Conservation (phyloP, 2,329 filamentous ascomycete genomes). For the Ceratocystis ficicola region DNA sequence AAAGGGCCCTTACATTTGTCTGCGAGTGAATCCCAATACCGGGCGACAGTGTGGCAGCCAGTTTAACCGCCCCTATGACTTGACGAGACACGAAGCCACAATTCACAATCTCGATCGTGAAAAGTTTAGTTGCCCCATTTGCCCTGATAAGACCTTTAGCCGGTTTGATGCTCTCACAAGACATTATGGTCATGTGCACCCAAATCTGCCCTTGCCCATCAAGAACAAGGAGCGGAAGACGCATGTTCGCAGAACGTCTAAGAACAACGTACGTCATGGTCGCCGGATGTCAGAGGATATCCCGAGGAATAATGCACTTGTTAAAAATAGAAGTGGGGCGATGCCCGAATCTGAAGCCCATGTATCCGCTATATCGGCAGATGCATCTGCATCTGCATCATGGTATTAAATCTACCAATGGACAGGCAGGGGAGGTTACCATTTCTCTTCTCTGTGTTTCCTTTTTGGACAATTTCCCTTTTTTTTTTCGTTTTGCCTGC, state of each 20-base stretch:
- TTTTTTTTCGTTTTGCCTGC: background rate
- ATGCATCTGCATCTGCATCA: background rate
- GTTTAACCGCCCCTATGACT: constrained; percentile 90
- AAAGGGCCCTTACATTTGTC: constrained; percentile 84
- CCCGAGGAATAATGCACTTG: background rate
- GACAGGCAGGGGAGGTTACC: background rate
- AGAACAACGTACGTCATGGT: background rate
- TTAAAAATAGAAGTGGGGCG: background rate
- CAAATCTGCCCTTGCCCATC: constrained; percentile 71
- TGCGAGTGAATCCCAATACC: constrained; percentile 85
- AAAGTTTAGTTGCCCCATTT: constrained; percentile 86
- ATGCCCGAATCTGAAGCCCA: background rate
- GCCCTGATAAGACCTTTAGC: constrained; percentile 95
- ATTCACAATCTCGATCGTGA: constrained; percentile 92
- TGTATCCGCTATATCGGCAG: background rate
- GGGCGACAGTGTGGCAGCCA: constrained; percentile 67
- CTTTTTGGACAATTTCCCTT: background rate
- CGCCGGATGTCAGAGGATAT: constrained; percentile 6
- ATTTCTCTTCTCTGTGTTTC: background rate
- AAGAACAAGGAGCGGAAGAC: constrained; percentile 30
- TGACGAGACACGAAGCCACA: constrained; percentile 92
- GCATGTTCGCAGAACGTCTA: constrained; percentile 5
- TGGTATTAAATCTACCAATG: background rate
- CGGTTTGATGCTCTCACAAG: constrained; percentile 86
- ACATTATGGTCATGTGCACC: constrained; percentile 89